phyloP scores from a whole-genome alignment of 148 eudicot species.

The Amaranthus palmeri region DNA sequence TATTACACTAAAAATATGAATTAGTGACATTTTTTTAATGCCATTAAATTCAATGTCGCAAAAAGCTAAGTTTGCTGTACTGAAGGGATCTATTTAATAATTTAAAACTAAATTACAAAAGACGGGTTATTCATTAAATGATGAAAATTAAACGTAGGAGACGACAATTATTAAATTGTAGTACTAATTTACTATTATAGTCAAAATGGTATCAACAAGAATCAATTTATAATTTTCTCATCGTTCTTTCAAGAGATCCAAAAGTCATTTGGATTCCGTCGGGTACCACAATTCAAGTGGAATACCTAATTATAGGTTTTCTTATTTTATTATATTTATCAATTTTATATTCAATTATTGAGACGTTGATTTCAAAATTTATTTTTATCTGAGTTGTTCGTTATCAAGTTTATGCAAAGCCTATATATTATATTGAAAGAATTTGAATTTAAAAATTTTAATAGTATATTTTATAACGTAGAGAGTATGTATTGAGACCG shows the following conservation, averaged over 20 bases:
- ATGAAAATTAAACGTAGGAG: background rate
- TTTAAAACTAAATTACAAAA: background rate
- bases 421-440: background rate
- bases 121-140: background rate
- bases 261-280: constrained; percentile 26
- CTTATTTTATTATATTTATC: background rate
- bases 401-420: too few relatives aligned
- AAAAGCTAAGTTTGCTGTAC: too few relatives aligned
- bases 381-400: background rate
- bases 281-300: background rate
- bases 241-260: constrained; percentile 26
- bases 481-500: too few relatives aligned
- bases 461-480: too few relatives aligned
- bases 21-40: too few relatives aligned
- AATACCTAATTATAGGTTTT: background rate
- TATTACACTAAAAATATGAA: too few relatives aligned
- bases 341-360: background rate
- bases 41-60: too few relatives aligned
- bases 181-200: constrained; percentile 9
- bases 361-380: background rate
- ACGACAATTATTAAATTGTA: background rate
- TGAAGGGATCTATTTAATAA: too few relatives aligned
- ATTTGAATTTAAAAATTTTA: too few relatives aligned
- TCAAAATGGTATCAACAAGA: background rate
- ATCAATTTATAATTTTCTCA: background rate